Evolutionary conservation across 1,284 basidiomycete species (phyloP).

Genomic region (Trichosporon faecale): DNA sequence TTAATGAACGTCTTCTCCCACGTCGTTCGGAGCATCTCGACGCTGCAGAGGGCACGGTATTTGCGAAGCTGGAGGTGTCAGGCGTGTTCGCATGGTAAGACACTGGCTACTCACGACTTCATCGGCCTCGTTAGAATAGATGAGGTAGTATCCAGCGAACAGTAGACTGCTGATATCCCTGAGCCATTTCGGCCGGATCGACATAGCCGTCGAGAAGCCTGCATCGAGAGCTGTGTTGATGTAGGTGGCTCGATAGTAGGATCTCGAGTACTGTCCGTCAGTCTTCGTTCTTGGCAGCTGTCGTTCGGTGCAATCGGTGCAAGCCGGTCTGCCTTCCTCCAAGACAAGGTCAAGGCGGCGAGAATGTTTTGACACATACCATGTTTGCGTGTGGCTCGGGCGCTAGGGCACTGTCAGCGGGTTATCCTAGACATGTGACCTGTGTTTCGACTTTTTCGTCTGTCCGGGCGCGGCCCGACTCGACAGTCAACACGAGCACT

Average conservation of each 20-base stretch:
- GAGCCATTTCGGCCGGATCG: constrained; percentile 87
- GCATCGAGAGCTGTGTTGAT: constrained; percentile 91
- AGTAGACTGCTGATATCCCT: constrained; percentile 78
- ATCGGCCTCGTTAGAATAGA: constrained; percentile 88
- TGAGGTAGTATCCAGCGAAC: constrained; percentile 87
- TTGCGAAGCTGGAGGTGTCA: constrained; percentile 66
- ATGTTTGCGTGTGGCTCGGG: constrained; percentile 88
- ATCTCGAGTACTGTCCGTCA: constrained; percentile 72
- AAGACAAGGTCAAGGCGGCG: background rate
- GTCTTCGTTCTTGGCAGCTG: background rate
- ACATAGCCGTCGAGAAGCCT: constrained; percentile 92
- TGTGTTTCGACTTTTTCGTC: background rate
- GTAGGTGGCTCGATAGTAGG: constrained; percentile 97
- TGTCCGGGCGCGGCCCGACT: background rate
- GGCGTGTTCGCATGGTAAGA: background rate
- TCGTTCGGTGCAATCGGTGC: background rate
- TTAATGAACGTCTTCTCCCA: constrained; percentile 92
- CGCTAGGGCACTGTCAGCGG: constrained; percentile 56
- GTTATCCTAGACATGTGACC: background rate
- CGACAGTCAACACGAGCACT: constrained; percentile 40
- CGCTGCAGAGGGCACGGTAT: constrained; percentile 86
- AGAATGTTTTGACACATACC: constrained; percentile 56
- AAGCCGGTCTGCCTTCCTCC: background rate
- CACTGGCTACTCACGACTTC: constrained; percentile 66
- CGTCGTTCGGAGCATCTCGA: constrained; percentile 89